Percentiles rank a stretch among this genome's conserved stretches.
phyloP scores from a whole-genome alignment of 108 stramenopile species.

The Seminavis robusta region DNA sequence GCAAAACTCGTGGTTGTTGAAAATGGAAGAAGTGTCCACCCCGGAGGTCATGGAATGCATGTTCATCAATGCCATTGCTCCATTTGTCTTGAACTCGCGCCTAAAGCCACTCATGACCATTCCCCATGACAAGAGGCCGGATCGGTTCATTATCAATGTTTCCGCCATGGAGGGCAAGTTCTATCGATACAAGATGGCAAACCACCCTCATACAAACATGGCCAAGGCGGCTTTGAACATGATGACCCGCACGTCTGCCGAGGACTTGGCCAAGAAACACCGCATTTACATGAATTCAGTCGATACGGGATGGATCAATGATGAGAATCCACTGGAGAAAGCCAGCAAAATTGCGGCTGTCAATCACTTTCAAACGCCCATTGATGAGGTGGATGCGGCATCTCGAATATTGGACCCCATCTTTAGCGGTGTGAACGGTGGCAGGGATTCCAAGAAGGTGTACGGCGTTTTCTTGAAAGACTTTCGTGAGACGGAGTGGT shows the following conservation, averaged over 20 bases:
- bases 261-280: constrained; percentile 72
- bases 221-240: constrained; percentile 94
- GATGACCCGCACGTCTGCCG: constrained; percentile 85
- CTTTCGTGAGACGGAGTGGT: constrained; percentile 87
- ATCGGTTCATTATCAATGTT: constrained; percentile 89
- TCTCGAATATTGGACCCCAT: constrained; percentile 85
- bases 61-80: constrained; percentile 90
- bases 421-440: constrained; percentile 52
- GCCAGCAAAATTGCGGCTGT: constrained; percentile 71
- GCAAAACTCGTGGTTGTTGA: constrained; percentile 85
- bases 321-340: constrained; percentile 84
- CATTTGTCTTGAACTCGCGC: constrained; percentile 85
- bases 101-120: constrained; percentile 79
- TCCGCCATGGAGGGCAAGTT: constrained; percentile 95
- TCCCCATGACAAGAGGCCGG: constrained; percentile 23
- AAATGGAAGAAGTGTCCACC: constrained; percentile 84
- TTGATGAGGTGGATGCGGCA: constrained; percentile 92
- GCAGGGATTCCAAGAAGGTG: constrained; percentile 7
- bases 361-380: constrained; percentile 89
- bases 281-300: constrained; percentile 88
- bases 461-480: constrained; percentile 87
- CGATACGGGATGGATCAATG: constrained; percentile 94
- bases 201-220: constrained; percentile 93
- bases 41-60: constrained; percentile 90
- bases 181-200: constrained; percentile 88